phyloP scores from a whole-genome alignment of 306 rosid genomes.

The Malus orientalis region DNA sequence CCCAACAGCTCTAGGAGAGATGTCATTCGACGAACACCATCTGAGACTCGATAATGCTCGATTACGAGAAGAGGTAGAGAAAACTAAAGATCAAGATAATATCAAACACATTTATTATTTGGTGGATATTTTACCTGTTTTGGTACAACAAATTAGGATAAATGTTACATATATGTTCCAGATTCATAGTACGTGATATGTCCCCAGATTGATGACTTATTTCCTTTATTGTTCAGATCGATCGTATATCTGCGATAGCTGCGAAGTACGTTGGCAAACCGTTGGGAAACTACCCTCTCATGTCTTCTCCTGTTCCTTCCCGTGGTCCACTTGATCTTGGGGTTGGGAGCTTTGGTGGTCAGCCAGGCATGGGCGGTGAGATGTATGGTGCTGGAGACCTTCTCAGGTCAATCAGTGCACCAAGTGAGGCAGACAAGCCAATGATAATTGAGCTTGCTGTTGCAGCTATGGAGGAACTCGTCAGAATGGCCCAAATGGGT shows the following conservation, averaged over 20 bases:
- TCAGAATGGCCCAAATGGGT: constrained; percentile 79
- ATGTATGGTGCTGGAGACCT: constrained; percentile 65
- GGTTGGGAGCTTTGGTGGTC: constrained; percentile 56
- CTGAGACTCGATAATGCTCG: constrained; percentile 86
- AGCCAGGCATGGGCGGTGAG: constrained; percentile 47
- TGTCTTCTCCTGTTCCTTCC: constrained; percentile 58
- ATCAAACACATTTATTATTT: background rate
- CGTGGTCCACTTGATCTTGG: constrained; percentile 62
- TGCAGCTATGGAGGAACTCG: constrained; percentile 87
- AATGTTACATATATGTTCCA: background rate
- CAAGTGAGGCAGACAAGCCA: constrained; percentile 78
- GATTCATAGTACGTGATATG: background rate
- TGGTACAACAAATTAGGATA: background rate
- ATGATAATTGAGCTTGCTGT: constrained; percentile 90
- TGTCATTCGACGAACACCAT: constrained; percentile 97
- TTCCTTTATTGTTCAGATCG: constrained; percentile 43
- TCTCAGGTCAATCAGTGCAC: constrained; percentile 55
- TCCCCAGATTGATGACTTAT: background rate
- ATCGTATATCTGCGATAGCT: constrained; percentile 83
- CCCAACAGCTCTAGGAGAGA: constrained; percentile 91
- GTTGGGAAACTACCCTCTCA: constrained; percentile 60
- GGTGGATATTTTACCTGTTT: background rate
- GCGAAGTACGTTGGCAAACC: constrained; percentile 96
- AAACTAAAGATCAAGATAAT: background rate
- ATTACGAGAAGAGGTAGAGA: constrained; percentile 87